Percentiles rank a stretch among this genome's conserved stretches.
Conservation (phyloP, 1,284 basidiomycete genomes). For the Puccinia hordei region DNA sequence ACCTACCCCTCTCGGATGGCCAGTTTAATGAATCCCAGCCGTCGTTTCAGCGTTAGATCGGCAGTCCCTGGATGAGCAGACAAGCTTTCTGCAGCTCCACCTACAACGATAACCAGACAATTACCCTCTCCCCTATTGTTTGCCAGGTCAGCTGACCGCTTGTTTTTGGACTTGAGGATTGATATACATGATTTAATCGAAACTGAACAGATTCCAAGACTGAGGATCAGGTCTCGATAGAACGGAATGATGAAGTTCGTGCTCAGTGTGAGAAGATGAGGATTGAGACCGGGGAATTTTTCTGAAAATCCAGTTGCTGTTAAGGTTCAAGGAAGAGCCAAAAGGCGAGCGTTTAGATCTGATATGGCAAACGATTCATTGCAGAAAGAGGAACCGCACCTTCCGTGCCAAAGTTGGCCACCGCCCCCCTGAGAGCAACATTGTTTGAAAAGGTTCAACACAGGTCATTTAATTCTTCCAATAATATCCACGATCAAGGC, state of each 20-base stretch:
- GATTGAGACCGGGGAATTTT: slow-evolving; percentile 84
- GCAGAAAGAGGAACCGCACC: slow-evolving; percentile 63
- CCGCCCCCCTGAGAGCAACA: slow-evolving; percentile 70
- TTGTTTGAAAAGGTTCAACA: slow-evolving; percentile 81
- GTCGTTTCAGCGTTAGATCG: slow-evolving; percentile 78
- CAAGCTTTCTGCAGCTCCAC: slow-evolving; percentile 91
- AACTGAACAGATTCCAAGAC: slow-evolving; percentile 86
- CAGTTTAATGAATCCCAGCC: slow-evolving; percentile 78
- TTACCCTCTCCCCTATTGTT: slow-evolving; percentile 66
- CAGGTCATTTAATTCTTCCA: slow-evolving; percentile 56
- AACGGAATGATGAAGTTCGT: slow-evolving; percentile 90
- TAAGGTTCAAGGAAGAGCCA: not conserved
- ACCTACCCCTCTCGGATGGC: slow-evolving; percentile 86
- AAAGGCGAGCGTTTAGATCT: not conserved
- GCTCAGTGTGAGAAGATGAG: slow-evolving; percentile 86
- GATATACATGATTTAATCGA: slow-evolving; percentile 85
- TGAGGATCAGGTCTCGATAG: slow-evolving; percentile 85
- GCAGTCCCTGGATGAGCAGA: slow-evolving; percentile 91
- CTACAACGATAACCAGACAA: slow-evolving; percentile 91
- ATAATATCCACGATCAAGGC: not conserved
- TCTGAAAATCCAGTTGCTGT: slow-evolving; percentile 86
- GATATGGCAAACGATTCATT: not conserved
- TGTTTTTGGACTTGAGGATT: slow-evolving; percentile 66
- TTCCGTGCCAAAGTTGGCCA: slow-evolving; percentile 91
- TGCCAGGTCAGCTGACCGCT: not conserved